Evolutionary conservation across 176 grass and related monocot genomes (phyloP).

Genomic region (Phragmites australis): DNA sequence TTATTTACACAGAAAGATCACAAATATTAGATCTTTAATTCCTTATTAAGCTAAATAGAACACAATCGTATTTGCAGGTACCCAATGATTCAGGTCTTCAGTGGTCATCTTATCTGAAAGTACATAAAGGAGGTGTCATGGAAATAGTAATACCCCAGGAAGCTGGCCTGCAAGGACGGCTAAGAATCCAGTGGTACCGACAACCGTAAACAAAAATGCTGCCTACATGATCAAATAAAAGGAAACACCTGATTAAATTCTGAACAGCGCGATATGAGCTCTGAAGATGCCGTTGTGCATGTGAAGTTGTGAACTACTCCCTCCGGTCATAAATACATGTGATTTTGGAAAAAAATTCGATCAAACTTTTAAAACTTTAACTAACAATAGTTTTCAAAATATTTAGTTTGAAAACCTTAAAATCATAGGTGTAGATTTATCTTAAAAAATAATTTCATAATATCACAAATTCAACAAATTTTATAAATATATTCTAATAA

Average conservation of each 20-base stretch:
- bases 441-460: no score
- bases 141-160: constrained; percentile 65
- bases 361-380: no score
- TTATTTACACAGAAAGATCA: no score
- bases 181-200: constrained; percentile 75
- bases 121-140: not conserved
- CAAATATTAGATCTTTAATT: no score
- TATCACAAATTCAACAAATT: no score
- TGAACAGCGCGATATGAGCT: not conserved
- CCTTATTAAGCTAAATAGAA: not conserved
- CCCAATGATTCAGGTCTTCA: not conserved
- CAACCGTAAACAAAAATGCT: constrained; percentile 89
- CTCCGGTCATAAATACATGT: no score
- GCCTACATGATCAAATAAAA: constrained; percentile 50
- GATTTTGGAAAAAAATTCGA: no score
- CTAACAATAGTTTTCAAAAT: no score
- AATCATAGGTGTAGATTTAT: no score
- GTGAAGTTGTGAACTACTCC: no score
- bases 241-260: not conserved
- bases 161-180: constrained; percentile 82
- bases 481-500: no score
- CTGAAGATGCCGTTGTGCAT: not conserved
- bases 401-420: no score
- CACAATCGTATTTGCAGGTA: not conserved
- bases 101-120: constrained; percentile 13